These are phyloP conservation scores for Simmondsia chinensis DNA, from an alignment of 148 eudicot genomes.

Conservation along the genomic window DNA sequence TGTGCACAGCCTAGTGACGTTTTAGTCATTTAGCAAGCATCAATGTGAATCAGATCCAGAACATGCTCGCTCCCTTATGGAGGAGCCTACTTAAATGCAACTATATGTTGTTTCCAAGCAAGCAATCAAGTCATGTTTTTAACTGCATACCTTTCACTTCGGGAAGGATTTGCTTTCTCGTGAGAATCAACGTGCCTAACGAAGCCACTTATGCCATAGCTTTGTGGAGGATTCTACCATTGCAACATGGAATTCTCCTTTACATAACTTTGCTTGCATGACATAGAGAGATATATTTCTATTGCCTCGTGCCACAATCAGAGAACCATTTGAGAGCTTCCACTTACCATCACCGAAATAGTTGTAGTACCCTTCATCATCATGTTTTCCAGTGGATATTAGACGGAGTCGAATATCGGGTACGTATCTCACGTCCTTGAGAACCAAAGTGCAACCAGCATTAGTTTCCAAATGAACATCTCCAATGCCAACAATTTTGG, in stretches of 20 bases:
- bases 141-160: background rate
- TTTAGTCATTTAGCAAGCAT: conserved; percentile 3
- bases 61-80: conserved; percentile 4
- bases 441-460: background rate
- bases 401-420: background rate
- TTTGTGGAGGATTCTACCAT: background rate
- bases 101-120: conserved; percentile 11
- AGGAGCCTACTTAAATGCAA: conserved; percentile 1
- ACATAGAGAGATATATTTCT: background rate
- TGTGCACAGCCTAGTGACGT: conserved; percentile 4
- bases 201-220: conserved; percentile 8
- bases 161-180: background rate
- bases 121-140: conserved; percentile 9
- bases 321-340: background rate
- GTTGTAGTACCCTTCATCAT: background rate
- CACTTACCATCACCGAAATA: conserved; percentile 1
- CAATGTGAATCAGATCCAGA: conserved; percentile 5
- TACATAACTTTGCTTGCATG: background rate
- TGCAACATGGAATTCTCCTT: conserved; percentile 3
- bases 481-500: background rate
- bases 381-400: background rate
- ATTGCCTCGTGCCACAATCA: conserved; percentile 1
- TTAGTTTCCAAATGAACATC: background rate
- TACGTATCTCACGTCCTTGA: conserved; percentile 2
- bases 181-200: too few relatives aligned